phyloP scores from a whole-genome alignment of 768 basidiomycete genomes.

The Terana coerulea region DNA sequence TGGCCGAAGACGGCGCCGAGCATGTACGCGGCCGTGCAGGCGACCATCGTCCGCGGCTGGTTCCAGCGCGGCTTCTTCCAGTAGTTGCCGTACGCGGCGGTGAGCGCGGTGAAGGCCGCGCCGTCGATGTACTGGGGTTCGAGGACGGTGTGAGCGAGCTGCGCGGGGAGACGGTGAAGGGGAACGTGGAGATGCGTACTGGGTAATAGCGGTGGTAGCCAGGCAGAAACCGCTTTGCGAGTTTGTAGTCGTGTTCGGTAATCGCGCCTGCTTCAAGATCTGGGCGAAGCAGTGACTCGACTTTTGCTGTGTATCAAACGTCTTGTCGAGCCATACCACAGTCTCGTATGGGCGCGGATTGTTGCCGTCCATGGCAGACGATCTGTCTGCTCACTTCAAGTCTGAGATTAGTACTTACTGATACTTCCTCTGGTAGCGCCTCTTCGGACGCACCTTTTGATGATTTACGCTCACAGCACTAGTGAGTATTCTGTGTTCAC shows the following conservation, averaged over 20 bases:
- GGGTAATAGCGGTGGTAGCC: conserved; percentile 42
- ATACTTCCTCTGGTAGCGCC: no score
- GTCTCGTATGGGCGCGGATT: no score
- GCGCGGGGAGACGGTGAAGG: background rate
- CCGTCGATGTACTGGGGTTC: conserved; percentile 3
- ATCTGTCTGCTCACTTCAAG: no score
- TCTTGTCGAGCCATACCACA: conserved; percentile 36
- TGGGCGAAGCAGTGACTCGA: conserved; percentile 48
- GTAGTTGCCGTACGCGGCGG: background rate
- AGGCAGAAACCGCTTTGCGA: conserved; percentile 51
- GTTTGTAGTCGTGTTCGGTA: conserved; percentile 51
- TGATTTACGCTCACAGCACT: no score
- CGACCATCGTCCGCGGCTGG: background rate
- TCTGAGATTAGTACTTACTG: no score
- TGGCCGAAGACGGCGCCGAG: conserved; percentile 11
- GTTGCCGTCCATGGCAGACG: no score
- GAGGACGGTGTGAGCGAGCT: background rate
- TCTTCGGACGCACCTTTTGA: no score
- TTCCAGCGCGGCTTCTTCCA: no score
- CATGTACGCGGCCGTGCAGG: background rate
- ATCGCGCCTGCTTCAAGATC: conserved; percentile 50
- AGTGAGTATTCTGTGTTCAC: no score
- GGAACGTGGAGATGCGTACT: conserved; percentile 29
- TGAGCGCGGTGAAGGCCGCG: background rate
- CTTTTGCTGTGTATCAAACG: conserved; percentile 40